phyloP scores from a whole-genome alignment of 257 asterid species.

The Lavandula angustifolia region DNA sequence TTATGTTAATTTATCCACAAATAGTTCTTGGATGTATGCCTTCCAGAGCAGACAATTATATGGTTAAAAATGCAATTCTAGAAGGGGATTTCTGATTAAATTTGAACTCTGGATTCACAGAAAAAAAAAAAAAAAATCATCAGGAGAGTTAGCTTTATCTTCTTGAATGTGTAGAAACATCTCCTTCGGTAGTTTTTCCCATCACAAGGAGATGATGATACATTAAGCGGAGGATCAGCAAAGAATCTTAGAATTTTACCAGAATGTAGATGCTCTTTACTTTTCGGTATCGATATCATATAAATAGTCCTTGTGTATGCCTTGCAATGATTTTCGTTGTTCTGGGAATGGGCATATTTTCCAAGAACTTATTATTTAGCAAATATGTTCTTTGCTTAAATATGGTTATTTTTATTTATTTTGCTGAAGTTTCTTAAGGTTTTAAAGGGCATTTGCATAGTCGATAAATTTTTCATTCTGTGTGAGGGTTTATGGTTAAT shows the following conservation, averaged over 20 bases:
- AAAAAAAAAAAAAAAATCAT: too few species aligned
- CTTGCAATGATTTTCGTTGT: neutral
- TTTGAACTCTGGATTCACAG: too few species aligned
- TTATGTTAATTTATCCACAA: neutral
- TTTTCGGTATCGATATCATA: neutral
- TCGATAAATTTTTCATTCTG: neutral
- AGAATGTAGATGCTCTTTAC: neutral
- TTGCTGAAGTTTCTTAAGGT: too few species aligned
- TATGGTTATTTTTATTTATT: too few species aligned
- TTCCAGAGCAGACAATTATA: constrained; percentile 7
- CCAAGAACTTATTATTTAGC: neutral
- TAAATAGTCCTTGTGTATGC: neutral
- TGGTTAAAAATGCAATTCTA: neutral
- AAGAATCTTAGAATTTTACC: neutral
- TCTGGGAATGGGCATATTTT: neutral
- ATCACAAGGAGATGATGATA: constrained; percentile 6
- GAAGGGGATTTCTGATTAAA: neutral
- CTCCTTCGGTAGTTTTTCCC: neutral
- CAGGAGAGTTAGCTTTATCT: neutral
- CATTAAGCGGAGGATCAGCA: neutral
- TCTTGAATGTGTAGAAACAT: constrained; percentile 13
- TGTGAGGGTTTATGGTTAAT: neutral
- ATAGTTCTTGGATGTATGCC: neutral
- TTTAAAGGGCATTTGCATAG: neutral
- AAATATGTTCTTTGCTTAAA: neutral